These are phyloP conservation scores for Thraustotheca clavata DNA, from an alignment of 352 stramenopile genomes.

Conservation along the genomic window DNA sequence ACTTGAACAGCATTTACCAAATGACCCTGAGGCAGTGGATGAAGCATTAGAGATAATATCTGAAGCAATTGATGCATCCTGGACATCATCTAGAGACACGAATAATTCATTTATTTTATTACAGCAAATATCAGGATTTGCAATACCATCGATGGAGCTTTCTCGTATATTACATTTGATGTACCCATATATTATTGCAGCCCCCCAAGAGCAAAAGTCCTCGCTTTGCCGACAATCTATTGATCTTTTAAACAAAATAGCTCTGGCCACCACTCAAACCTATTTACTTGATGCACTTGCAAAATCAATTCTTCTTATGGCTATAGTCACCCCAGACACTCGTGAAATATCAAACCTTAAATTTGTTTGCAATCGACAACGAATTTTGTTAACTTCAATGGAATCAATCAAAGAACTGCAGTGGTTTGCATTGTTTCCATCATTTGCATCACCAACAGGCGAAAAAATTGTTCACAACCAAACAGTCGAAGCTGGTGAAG, in stretches of 20 bases:
- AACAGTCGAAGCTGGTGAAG: constrained; percentile 14
- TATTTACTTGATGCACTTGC: not conserved
- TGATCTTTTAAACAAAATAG: not conserved
- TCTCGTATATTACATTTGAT: not conserved
- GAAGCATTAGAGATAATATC: not conserved
- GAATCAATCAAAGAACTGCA: not conserved
- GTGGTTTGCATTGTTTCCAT: constrained; percentile 1
- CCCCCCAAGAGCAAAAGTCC: not conserved
- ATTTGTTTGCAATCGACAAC: not conserved
- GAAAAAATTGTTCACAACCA: constrained; percentile 10
- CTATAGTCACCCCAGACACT: not conserved
- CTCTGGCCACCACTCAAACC: not conserved
- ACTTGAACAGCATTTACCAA: no score
- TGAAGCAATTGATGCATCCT: not conserved
- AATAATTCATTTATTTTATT: not conserved
- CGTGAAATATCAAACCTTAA: not conserved
- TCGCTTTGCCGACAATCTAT: not conserved
- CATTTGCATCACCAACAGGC: not conserved
- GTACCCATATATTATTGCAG: constrained; percentile 8
- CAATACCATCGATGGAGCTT: no score
- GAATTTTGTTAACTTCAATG: not conserved
- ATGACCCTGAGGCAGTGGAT: no score
- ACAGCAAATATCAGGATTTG: not conserved
- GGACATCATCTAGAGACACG: not conserved
- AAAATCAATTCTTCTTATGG: constrained; percentile 1